phyloP scores from a whole-genome alignment of 495 filamentous ascomycete species.

The Tirmania nivea region DNA sequence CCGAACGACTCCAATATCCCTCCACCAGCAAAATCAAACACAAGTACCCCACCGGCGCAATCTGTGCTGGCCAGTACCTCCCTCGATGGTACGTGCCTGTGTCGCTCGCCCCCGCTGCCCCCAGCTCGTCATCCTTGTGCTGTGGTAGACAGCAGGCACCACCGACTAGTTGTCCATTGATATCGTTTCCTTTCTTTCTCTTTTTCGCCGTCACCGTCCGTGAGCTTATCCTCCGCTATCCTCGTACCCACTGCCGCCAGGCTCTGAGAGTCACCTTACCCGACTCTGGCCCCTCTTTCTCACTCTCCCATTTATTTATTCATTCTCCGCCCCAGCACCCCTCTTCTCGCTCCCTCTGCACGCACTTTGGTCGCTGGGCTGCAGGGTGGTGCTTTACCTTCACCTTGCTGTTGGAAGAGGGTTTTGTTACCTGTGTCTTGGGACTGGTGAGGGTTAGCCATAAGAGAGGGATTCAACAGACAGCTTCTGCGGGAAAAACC shows the following conservation, averaged over 20 bases:
- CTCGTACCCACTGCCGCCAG: too few species aligned
- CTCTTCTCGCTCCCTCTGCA: not conserved
- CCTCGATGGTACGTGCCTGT: not conserved
- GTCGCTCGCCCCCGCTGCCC: not conserved
- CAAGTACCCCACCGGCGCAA: not conserved
- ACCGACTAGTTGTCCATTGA: not conserved
- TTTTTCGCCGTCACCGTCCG: not conserved
- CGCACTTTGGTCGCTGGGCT: not conserved
- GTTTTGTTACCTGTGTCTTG: too few species aligned
- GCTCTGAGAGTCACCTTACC: not conserved
- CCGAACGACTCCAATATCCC: not conserved
- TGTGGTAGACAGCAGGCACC: not conserved
- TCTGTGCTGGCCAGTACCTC: not conserved
- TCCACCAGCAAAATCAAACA: not conserved
- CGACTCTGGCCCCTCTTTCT: slow-evolving; percentile 3
- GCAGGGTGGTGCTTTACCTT: not conserved
- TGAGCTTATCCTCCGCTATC: too few species aligned
- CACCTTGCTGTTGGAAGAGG: too few species aligned
- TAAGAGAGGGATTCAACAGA: too few species aligned
- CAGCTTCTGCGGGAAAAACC: too few species aligned
- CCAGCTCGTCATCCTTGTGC: not conserved
- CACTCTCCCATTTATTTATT: not conserved
- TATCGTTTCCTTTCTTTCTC: not conserved
- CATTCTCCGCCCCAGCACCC: slow-evolving; percentile 2
- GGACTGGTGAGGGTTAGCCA: too few species aligned